Conservation (phyloP, 257 asterid genomes). For the Ophiorrhiza pumila region DNA sequence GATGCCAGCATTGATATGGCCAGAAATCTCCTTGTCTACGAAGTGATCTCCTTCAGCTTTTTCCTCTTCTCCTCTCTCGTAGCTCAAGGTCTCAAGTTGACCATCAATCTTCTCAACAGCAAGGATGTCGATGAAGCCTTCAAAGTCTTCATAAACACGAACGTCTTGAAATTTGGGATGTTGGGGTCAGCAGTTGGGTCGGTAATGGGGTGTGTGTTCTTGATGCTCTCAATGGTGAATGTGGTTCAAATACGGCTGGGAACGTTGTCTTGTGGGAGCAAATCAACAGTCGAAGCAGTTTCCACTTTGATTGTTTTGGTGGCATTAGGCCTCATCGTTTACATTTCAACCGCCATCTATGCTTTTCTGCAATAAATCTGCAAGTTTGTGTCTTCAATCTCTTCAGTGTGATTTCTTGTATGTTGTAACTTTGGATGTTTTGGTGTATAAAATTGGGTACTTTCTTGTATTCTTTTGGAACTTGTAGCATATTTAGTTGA, state of each 20-base stretch:
- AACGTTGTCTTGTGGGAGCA: slow-evolving; percentile 74
- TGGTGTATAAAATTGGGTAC: too few species aligned
- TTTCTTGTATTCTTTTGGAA: too few species aligned
- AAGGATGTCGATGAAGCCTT: slow-evolving; percentile 65
- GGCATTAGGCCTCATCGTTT: slow-evolving; percentile 52
- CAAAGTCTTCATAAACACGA: slow-evolving; percentile 53
- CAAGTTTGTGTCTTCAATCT: not conserved
- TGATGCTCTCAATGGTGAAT: slow-evolving; percentile 77
- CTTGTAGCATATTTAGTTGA: too few species aligned
- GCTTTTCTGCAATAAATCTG: slow-evolving; percentile 51
- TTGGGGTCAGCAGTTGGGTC: slow-evolving; percentile 75
- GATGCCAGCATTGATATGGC: slow-evolving; percentile 72
- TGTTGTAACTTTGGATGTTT: too few species aligned
- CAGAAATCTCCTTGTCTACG: slow-evolving; percentile 59
- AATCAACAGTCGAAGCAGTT: slow-evolving; percentile 46
- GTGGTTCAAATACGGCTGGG: slow-evolving; percentile 77
- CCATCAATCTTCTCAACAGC: slow-evolving; percentile 62
- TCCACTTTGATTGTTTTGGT: slow-evolving; percentile 52
- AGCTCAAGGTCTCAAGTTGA: slow-evolving; percentile 78
- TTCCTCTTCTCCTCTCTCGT: slow-evolving; percentile 82
- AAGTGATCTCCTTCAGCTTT: slow-evolving; percentile 51
- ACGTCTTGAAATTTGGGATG: slow-evolving; percentile 69
- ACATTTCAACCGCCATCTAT: slow-evolving; percentile 72
- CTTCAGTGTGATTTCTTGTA: too few species aligned
- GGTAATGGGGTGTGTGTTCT: slow-evolving; percentile 76